A percentile compares a stretch with the other conserved stretches of the same genome.
phyloP scores from a whole-genome alignment of 2,329 filamentous ascomycete species.

The Eutypella sp. region DNA sequence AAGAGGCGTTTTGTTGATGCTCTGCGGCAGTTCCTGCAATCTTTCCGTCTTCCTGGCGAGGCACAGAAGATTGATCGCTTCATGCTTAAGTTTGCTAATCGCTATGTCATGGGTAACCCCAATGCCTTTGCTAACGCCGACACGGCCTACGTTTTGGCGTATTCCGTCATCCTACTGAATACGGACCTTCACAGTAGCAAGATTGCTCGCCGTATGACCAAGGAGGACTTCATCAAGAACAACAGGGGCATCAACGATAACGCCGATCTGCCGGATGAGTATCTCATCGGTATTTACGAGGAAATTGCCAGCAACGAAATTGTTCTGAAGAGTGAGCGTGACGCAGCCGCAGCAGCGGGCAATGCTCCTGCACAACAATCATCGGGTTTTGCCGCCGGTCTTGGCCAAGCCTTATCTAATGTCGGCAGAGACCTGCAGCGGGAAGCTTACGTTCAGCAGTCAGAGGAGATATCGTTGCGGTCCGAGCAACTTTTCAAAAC shows the following conservation, averaged over 20 bases:
- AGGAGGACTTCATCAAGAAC: slow-evolving; percentile 98
- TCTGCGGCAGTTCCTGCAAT: slow-evolving; percentile 84
- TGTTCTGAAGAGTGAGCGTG: slow-evolving; percentile 86
- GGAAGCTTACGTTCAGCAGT: slow-evolving; percentile 91
- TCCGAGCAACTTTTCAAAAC: slow-evolving; percentile 88
- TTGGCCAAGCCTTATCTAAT: slow-evolving; percentile 85
- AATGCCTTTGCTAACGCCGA: slow-evolving; percentile 98
- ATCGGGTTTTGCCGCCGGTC: slow-evolving; percentile 69
- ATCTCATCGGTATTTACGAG: slow-evolving; percentile 82
- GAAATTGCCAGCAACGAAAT: slow-evolving; percentile 92
- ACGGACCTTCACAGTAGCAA: slow-evolving; percentile 92
- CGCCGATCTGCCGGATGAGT: slow-evolving; percentile 87
- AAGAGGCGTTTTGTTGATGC: slow-evolving; percentile 92
- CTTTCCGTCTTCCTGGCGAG: slow-evolving; percentile 91
- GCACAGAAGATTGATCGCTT: slow-evolving; percentile 99
- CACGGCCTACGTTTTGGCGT: slow-evolving; percentile 91
- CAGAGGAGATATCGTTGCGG: slow-evolving; percentile 76
- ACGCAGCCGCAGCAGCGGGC: slow-evolving; percentile 78
- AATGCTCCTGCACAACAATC: slow-evolving; percentile 52
- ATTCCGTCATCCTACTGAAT: slow-evolving; percentile 95
- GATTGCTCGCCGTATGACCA: slow-evolving; percentile 80
- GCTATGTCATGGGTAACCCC: slow-evolving; percentile 90
- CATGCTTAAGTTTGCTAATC: slow-evolving; percentile 97
- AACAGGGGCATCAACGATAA: slow-evolving; percentile 98
- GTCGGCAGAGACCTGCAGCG: slow-evolving; percentile 86